Evolutionary conservation across 2,329 filamentous ascomycete species (phyloP), one percentile per base, ranked within the genome.

Genomic region (Penicillium verrucosum): DNA sequence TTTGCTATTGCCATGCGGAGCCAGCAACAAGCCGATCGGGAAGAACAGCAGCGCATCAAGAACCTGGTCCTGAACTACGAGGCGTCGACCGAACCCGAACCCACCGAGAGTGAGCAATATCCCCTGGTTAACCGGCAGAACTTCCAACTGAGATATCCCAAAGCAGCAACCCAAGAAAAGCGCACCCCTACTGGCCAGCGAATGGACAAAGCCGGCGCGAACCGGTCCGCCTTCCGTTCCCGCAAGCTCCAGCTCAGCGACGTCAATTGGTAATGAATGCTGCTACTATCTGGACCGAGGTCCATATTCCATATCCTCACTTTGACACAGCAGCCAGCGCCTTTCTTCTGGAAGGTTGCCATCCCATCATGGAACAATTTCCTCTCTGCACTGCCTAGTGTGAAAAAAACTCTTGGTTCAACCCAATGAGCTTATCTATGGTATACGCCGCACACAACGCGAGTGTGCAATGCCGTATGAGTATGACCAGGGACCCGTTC

Each of bases 31-130:
- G 93, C 92, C 3, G 93, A 97, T 72, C 88, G 89, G 51, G 94
- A 96, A 71, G 95, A 99, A 74, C 93, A 99, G 74, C 92, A 97
- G 74, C 89, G 94, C 60, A 99, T 99, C 84, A 99, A 99, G 80
- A 96, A 91, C 69, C 82, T 99, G 44, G 94, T 99, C 52, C 81
- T 99, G 65, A 97, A 97, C 75, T 96, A 97, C 71, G 94, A 99
- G 76, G 85, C 96, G 70, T 87, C 90, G 50, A 92, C 95, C 61
- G 83, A 86, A 68, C 87, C 80, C 65, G 90, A 95, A 70, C 87
- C 92, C 62, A 77, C 81, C 68, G 89, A 94, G 79, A 88, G 91
- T 95, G 83, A 85, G 79, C 40, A 58, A 62, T 56, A 61, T 53
- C 46, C 71, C 75, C 66, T 66, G 65, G 67, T 64, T 67, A 70